Base-by-base conservation (phyloP, 2,329 filamentous ascomycete species). In the Lecanoromycetidae sp. region DNA sequence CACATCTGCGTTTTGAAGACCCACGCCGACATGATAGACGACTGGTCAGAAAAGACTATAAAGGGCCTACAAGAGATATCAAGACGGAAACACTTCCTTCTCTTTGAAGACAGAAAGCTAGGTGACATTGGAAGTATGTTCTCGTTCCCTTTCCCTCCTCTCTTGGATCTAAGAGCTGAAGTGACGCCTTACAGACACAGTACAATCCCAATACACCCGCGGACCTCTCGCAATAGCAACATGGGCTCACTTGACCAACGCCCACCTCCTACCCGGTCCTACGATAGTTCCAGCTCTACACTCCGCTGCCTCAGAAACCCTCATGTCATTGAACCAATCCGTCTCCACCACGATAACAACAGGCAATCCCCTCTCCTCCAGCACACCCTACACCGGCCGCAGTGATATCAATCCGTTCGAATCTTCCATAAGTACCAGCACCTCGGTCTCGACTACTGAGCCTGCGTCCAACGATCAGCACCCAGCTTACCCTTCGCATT, bases 1-100 rank as follows among this genome's bases (percentile, higher is more conserved):
- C 70, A 72, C 51, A 79, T 80, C 48, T 76, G 74, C 54, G 61
- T 79, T 23, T 65, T 80, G 46, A 76, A 79, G 60, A 74, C 77
- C 4, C 75, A 79, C 57, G 75, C 74, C 46, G 76, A 80, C 60
- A 76, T 76, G 44, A 72, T 80, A 55, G 69, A 71, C 52, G 76
- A 80, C 60, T 80, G 76, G 68, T 70, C 69, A 12, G 70, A 74
- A 50, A 67, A 73, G 48, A 77, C 75, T 1, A 71, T 72, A 23
- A 46, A 29, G 45, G 64, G 66, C 1, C 57, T 75, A 52, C 61
- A 66, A 40, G 70, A 72, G 30, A 64, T 74, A 35, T 65, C 70
- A 2, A 59, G 60, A 55, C 62, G 69, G 45, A 73, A 72, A 56
- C 63, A 63, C 41, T 75, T 75, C 54, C 50, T 74, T 12, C 63